A percentile compares a stretch with the other conserved stretches of the same genome.
These are phyloP conservation scores for Tolypocladium pustulatum DNA, from an alignment of 2,329 filamentous ascomycete genomes.

Conservation along the genomic window DNA sequence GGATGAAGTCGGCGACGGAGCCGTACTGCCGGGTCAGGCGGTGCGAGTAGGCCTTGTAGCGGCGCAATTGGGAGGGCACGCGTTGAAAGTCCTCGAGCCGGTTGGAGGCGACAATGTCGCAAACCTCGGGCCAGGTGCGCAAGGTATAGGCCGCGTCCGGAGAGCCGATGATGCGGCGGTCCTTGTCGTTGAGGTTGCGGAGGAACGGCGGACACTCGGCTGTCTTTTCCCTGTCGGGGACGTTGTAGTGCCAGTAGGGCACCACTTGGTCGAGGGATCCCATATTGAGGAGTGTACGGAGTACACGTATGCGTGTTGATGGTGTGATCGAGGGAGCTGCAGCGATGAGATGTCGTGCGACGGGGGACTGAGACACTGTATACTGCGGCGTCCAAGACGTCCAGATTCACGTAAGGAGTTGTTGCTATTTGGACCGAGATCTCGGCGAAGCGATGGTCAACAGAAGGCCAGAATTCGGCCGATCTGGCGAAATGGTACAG, in stretches of 20 bases:
- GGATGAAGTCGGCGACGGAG: slow-evolving; percentile 67
- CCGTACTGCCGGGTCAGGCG: slow-evolving; percentile 57
- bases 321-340: not conserved
- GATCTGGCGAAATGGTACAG: not conserved
- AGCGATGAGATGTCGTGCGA: not conserved
- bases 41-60: slow-evolving; percentile 62
- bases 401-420: not conserved
- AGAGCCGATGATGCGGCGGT: slow-evolving; percentile 58
- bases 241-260: slow-evolving; percentile 78
- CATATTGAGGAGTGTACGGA: slow-evolving; percentile 18
- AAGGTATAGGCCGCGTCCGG: slow-evolving; percentile 55
- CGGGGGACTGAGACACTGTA: not conserved
- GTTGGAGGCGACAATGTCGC: slow-evolving; percentile 51
- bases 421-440: not conserved
- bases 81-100: slow-evolving; percentile 68
- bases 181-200: slow-evolving; percentile 51
- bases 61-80: slow-evolving; percentile 64
- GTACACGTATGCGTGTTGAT: not conserved
- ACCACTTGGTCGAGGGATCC: slow-evolving; percentile 18
- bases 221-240: slow-evolving; percentile 52
- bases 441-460: not conserved
- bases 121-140: slow-evolving; percentile 61
- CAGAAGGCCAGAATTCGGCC: not conserved
- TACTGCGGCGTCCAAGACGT: not conserved
- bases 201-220: slow-evolving; percentile 64